Conservation (phyloP, 352 stramenopile genomes). For the Halophytophthora batemanensis region DNA sequence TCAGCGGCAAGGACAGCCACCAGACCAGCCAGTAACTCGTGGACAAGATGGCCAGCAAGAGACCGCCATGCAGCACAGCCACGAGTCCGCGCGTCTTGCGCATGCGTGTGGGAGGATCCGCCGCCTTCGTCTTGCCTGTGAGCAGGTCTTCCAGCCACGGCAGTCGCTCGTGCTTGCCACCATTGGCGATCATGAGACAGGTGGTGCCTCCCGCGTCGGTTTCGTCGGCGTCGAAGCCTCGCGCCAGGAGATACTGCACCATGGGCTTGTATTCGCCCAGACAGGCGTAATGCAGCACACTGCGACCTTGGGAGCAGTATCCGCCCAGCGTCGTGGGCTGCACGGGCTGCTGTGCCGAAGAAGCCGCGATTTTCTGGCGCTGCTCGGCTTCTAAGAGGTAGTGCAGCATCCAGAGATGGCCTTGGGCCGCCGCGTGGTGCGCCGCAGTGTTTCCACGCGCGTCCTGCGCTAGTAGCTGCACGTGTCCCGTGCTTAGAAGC, state of each 20-base stretch:
- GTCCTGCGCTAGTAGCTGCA: slow-evolving; percentile 54
- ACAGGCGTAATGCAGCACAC: slow-evolving; percentile 61
- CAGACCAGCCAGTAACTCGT: slow-evolving; percentile 70
- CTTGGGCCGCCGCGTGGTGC: slow-evolving; percentile 66
- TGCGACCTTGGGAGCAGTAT: slow-evolving; percentile 30
- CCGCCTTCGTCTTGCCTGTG: slow-evolving; percentile 29
- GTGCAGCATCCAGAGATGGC: slow-evolving; percentile 74
- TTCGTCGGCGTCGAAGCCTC: slow-evolving; percentile 50
- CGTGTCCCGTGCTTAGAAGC: slow-evolving; percentile 47
- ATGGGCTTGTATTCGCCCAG: slow-evolving; percentile 60
- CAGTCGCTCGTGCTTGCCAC: slow-evolving; percentile 27
- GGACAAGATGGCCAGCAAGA: slow-evolving; percentile 50
- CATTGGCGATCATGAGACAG: slow-evolving; percentile 39
- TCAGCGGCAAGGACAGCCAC: slow-evolving; percentile 63
- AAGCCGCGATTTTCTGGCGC: slow-evolving; percentile 17
- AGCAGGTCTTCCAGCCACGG: slow-evolving; percentile 53
- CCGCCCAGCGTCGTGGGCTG: slow-evolving; percentile 25
- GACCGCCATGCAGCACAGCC: slow-evolving; percentile 39
- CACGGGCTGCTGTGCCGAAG: slow-evolving; percentile 15
- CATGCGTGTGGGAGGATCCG: slow-evolving; percentile 48
- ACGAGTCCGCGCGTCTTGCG: slow-evolving; percentile 50
- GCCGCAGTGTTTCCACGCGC: slow-evolving; percentile 56
- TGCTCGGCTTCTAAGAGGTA: slow-evolving; percentile 58
- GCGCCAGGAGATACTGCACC: slow-evolving; percentile 62
- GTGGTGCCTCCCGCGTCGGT: slow-evolving; percentile 41